Percentiles rank a stretch among this genome's conserved stretches.
Conservation (phyloP, 2,329 filamentous ascomycete genomes). For the Intubia oerlemansii region DNA sequence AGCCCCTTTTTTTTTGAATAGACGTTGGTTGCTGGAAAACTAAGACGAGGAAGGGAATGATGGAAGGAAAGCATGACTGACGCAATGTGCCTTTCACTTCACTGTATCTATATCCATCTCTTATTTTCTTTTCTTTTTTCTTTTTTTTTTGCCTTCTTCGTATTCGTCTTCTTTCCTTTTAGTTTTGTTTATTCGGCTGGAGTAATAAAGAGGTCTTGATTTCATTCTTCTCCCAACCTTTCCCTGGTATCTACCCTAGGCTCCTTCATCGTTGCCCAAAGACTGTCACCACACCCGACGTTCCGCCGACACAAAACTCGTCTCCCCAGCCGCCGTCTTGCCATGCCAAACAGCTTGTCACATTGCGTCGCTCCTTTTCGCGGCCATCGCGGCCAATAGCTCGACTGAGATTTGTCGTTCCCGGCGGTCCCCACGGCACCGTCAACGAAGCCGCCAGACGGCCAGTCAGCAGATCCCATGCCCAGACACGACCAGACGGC, state of each 20-base stretch:
- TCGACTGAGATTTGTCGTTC: slow-evolving; percentile 23
- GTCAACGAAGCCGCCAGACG: slow-evolving; percentile 40
- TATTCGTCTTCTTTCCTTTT: no score
- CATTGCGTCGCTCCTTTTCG: slow-evolving; percentile 35
- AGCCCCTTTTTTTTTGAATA: no score
- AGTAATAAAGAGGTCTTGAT: no score
- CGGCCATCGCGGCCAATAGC: slow-evolving; percentile 37
- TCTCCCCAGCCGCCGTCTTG: slow-evolving; percentile 38
- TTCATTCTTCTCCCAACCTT: no score
- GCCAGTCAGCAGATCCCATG: slow-evolving; percentile 70
- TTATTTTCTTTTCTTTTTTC: neutral
- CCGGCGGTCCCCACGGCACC: slow-evolving; percentile 28
- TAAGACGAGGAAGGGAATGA: no score
- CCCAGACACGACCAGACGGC: slow-evolving; percentile 43
- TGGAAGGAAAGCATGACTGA: no score
- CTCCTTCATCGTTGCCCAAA: no score
- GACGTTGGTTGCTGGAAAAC: no score
- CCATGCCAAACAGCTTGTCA: slow-evolving; percentile 42
- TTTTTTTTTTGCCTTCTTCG: neutral
- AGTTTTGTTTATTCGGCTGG: neutral
- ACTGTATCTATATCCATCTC: no score
- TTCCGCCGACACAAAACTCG: slow-evolving; percentile 44
- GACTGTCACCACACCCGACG: slow-evolving; percentile 42
- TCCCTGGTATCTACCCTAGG: no score
- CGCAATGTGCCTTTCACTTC: no score